Base-by-base conservation (phyloP, 2,329 filamentous ascomycete species). In the Magnaporthiopsis rhizophila region DNA sequence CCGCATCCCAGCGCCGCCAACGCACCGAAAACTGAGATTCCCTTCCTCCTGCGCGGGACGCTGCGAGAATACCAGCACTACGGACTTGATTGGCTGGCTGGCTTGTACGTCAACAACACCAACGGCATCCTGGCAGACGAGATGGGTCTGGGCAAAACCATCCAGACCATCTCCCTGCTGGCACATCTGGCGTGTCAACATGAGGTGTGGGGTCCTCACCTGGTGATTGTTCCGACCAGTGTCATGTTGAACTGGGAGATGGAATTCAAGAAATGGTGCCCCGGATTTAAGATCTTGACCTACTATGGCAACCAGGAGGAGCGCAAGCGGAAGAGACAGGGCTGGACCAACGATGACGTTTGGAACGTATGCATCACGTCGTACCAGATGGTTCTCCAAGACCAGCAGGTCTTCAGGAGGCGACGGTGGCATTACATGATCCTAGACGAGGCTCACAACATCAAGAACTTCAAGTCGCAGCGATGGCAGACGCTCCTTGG, bases 161-260 rank as follows among this genome's bases (percentile, higher is more conserved):
- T 99, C 60, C 95, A 99, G 74, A 99, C 95, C 0, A 99, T 99
- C 71, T 89, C 96, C 3, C 80, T 99, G 3, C 81, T 99, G 53
- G 95, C 95, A 5, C 94, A 99, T 74, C 82, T 99, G 50, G 95
- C 96, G 11, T 93, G 93, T 67, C 84, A 92, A 56, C 90, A 97
- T 72, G 87, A 92, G 71, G 87, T 96, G 6, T 99, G 95, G 96
- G 95, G 96, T 0, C 92, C 95, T 0, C 95, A 99, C 79, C 80
- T 99, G 30, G 91, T 99, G 61, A 90, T 99, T 66, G 95, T 99
- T 2, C 95, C 95, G 1, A 99, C 95, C 2, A 98, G 93, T 76
- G 96, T 99, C 61, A 97, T 99, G 83, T 86, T 99, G 68, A 99
- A 99, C 73, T 99, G 95, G 95, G 96, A 99, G 75, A 98, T 98